Percentiles rank a stretch among this genome's conserved stretches.
Evolutionary conservation across 768 basidiomycete genomes (phyloP).

Genomic region (Pleurotus platypus): DNA sequence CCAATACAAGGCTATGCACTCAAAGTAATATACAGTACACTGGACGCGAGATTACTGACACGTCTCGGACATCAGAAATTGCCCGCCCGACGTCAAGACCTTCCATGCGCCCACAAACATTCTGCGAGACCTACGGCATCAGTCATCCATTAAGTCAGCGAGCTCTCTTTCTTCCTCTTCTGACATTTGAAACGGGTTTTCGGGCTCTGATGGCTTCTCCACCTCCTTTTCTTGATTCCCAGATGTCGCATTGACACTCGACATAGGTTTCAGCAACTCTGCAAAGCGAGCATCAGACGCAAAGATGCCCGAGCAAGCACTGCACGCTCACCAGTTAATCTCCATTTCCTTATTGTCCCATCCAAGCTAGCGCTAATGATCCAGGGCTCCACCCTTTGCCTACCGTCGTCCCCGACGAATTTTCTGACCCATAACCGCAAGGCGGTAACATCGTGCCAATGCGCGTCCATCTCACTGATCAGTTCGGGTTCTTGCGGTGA

Average conservation of each 20-base stretch:
- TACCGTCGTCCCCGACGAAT: conserved; percentile 38
- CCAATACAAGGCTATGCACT: neutral
- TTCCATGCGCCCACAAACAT: conserved; percentile 3
- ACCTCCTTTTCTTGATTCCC: conserved; percentile 12
- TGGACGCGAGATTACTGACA: neutral
- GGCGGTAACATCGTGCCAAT: conserved; percentile 85
- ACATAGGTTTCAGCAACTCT: conserved; percentile 41
- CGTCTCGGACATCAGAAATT: neutral
- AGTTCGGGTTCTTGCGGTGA: conserved; percentile 63
- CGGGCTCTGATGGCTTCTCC: conserved; percentile 11
- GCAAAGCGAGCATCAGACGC: neutral
- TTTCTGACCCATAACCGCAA: conserved; percentile 69
- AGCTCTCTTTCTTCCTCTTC: conserved; percentile 91
- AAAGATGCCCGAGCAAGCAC: neutral
- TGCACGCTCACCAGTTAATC: conserved; percentile 49
- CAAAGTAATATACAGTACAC: neutral
- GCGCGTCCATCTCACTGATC: conserved; percentile 74
- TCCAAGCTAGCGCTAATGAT: conserved; percentile 84
- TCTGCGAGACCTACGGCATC: conserved; percentile 1
- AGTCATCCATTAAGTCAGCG: conserved; percentile 61
- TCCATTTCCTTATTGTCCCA: conserved; percentile 85
- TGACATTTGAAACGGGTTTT: conserved; percentile 47
- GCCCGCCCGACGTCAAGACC: neutral
- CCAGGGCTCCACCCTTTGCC: conserved; percentile 67
- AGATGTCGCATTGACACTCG: conserved; percentile 10